Base-by-base conservation (phyloP, 192 early-diverging fungal species). In the Coemansia sp. region DNA sequence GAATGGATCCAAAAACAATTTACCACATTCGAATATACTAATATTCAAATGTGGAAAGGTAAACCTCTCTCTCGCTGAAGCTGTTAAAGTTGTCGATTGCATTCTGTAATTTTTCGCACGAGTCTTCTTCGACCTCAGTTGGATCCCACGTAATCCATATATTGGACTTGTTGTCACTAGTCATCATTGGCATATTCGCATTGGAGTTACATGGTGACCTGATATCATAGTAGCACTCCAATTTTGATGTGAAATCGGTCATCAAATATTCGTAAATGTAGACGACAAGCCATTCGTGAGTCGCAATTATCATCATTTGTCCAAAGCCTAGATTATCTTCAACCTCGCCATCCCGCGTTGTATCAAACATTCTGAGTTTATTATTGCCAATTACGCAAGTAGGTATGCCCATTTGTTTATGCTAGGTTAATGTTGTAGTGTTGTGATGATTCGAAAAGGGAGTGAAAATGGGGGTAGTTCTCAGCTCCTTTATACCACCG, bases 81-180 rank as follows among this genome's bases (percentile, higher is more conserved):
- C 13, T 14, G 53, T 54, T 54, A 4, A 9, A 33, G 1, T 54
- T 14, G 53, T 54, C 11, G 5, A 54, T 7, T 54, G 13, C 53
- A 14, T 33, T 33, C 53, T 31, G 11, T 31, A 54, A 19, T 54
- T 54, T 2, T 1, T 4, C 6, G 4, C 53, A 54, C 29, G 16
- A 0, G 4, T 54, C 8, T 4, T n/a, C 29, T 10, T 29, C 53
- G 14, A 31, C 2, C 13, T 33, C 6, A 16, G 24, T 3, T 31
- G 53, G 19, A 31, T 54, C 53, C 53, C 53, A 54, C 6, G 53
- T 54, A 54, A 54, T 54, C 53, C 53, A 54, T 16, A 54, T 14
- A 4, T 16, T 31, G 13, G 53, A 11, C 27, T 54, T 54, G 13
- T 14, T 31, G 33, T 54, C 29, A 33, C 3, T 11, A 19, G 27